Evolutionary conservation across 1,284 basidiomycete species (phyloP), one percentile per base, ranked within the genome.

Genomic region (Serendipita sp.): DNA sequence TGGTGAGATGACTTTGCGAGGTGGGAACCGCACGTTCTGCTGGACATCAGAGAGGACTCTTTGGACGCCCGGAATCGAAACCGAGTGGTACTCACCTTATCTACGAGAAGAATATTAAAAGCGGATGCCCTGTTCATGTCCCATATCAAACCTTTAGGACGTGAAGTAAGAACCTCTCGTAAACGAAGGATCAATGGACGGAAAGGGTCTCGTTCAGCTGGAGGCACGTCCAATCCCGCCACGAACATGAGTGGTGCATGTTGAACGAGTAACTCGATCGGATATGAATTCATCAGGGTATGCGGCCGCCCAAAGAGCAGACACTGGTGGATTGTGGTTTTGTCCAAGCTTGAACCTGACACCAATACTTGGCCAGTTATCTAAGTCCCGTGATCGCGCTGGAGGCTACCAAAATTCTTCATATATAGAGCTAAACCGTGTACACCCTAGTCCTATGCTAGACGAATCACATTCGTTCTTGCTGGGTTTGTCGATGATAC

Each of bases 171-270:
- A 17, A 82, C 79, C 22, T 88, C 85, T 29, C 83, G 80, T 22
- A 88, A 77, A 44, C 85, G 79, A 43, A 73, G 64, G 6, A 74
- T 71, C 44, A 88, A 80, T 17, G 78, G 63, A 0, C 71, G 70
- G 70, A 89, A 89, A 2, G 80, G 74, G 65, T 89, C 87, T 65
- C 80, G 78, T 5, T 71, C 35, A 60, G 69, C 71, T 65, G 69
- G 64, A 49, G 71, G 38, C 38, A 69, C 65, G 12, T 84, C 84
- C 42, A 96, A 80, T 0, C 93, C 93, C 29, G 91, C 91, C 34
- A 93, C 87, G 70, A 95, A 95, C 88, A 96, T 89, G 60, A 95
- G 83, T 29, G 93, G 93, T 42, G 84, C 85, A 61, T 91, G 82
- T 72, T 95, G 93, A 49, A 82, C 78, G 66, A 94, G 77, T 64